Evolutionary conservation across 164 flowering plant species (phyloP), one percentile per base, ranked within the genome.

Genomic region (Echeveria elegans): DNA sequence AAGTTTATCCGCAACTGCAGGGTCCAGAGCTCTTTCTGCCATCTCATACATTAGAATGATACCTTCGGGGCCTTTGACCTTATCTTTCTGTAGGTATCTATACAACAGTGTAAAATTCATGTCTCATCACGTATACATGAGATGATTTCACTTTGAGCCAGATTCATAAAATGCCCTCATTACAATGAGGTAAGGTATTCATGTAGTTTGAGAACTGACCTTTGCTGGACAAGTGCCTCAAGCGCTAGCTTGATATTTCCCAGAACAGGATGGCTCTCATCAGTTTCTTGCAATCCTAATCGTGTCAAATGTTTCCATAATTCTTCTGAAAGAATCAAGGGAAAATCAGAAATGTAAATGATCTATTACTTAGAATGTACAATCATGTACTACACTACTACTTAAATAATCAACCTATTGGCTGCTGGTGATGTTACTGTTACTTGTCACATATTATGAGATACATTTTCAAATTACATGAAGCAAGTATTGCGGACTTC

Each of bases 181-280:
- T 26, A 34, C 5, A 69, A 18, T 32, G 32, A 14, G 52, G 62
- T n/a, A 10, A 74, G 30, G 28, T 26, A 18, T 2, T 29, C 43
- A 63, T 30, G n/a, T 16, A 59, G 59, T 16, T 15, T 6, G 30
- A 56, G 16, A 62, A 14, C 43, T 1, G 24, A 88, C 98, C 97
- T 93, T 81, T 89, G 94, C 69, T 85, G 90, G 66, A 90, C 88
- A 64, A 93, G 86, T 28, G 81, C 66, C 66, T 93, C 98, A 76
- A 93, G 56, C 29, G 92, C 81, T 72, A 81, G 83, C 77, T 89
- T 93, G 45, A 74, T 69, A 71, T 85, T 85, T 73, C 92, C 96
- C 68, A 93, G 75, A 53, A 77, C 73, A 36, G 90, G 87, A 82
- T 90, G 90, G 48, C 47, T 78, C 76, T 83, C 95, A 64, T 87